Conservation (phyloP, 2,329 filamentous ascomycete species). For the Thelonectria olida region DNA sequence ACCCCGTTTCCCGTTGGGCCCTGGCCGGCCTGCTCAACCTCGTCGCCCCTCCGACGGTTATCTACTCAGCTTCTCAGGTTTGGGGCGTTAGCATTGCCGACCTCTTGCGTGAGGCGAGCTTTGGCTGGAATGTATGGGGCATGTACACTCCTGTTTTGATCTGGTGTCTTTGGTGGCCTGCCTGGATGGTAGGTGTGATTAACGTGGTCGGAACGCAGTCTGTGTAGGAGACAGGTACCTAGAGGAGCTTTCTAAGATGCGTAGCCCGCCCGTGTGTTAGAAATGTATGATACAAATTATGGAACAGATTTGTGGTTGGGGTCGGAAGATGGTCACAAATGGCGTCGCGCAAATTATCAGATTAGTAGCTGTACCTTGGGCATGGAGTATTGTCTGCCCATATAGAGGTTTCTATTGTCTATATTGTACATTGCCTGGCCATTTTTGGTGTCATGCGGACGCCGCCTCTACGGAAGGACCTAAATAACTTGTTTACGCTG, state of each 20-base stretch:
- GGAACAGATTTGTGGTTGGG: background rate
- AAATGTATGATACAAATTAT: constrained; percentile 1
- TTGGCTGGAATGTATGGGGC: constrained; percentile 89
- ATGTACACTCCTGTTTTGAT: constrained; percentile 89
- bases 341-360: constrained; percentile 22
- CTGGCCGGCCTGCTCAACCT: constrained; percentile 64
- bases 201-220: constrained; percentile 57
- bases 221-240: constrained; percentile 9
- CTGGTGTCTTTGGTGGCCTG: constrained; percentile 97
- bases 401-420: constrained; percentile 38
- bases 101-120: constrained; percentile 77
- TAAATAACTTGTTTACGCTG: constrained; percentile 63
- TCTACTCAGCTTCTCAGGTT: constrained; percentile 55
- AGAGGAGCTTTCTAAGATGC: background rate
- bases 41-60: constrained; percentile 69
- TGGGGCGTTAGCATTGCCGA: constrained; percentile 57
- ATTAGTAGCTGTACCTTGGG: constrained; percentile 36
- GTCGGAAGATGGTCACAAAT: background rate
- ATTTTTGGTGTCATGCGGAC: constrained; percentile 28
- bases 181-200: constrained; percentile 77
- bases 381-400: constrained; percentile 32
- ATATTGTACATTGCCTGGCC: constrained; percentile 39
- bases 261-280: background rate
- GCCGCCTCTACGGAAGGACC: constrained; percentile 3
- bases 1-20: constrained; percentile 50